A percentile compares a stretch with the other conserved stretches of the same genome.
Evolutionary conservation across 2,329 filamentous ascomycete genomes (phyloP).

Genomic region (Neofusicoccum kwambonambiense): DNA sequence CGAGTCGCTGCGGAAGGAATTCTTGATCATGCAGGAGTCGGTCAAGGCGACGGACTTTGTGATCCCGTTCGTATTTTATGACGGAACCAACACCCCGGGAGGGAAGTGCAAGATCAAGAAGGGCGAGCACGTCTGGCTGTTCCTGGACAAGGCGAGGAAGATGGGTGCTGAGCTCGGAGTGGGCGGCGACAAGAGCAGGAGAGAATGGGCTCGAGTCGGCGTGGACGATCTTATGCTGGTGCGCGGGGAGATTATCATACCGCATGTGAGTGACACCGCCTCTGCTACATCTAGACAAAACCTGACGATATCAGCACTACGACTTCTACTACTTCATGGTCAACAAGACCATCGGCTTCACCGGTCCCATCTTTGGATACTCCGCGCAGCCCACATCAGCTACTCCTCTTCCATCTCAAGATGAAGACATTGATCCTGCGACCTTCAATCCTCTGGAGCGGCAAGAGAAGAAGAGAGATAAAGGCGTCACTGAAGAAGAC

Average conservation of each 20-base stretch:
- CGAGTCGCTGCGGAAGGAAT: constrained; percentile 75
- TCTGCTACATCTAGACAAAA: not conserved
- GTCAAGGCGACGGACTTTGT: constrained; percentile 87
- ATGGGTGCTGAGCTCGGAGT: constrained; percentile 81
- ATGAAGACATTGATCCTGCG: constrained; percentile 24
- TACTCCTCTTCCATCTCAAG: constrained; percentile 31
- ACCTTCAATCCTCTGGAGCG: constrained; percentile 44
- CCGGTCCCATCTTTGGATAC: constrained; percentile 77
- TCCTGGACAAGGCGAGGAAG: constrained; percentile 87
- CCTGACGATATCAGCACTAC: constrained; percentile 67
- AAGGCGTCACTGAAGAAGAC: constrained; percentile 24
- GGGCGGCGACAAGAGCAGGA: constrained; percentile 64
- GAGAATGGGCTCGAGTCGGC: constrained; percentile 88
- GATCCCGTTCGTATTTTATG: constrained; percentile 95
- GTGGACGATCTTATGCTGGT: constrained; percentile 96
- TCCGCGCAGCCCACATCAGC: constrained; percentile 49
- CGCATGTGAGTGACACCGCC: constrained; percentile 67
- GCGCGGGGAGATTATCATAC: constrained; percentile 84
- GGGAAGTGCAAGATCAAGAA: constrained; percentile 86
- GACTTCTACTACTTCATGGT: constrained; percentile 97
- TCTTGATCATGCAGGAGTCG: constrained; percentile 75
- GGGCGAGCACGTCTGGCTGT: constrained; percentile 89
- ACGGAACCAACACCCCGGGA: constrained; percentile 84
- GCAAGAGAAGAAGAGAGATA: constrained; percentile 35
- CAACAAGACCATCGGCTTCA: constrained; percentile 76